Conservation (phyloP, 805 yeast genomes). For the Candida silvatica region DNA sequence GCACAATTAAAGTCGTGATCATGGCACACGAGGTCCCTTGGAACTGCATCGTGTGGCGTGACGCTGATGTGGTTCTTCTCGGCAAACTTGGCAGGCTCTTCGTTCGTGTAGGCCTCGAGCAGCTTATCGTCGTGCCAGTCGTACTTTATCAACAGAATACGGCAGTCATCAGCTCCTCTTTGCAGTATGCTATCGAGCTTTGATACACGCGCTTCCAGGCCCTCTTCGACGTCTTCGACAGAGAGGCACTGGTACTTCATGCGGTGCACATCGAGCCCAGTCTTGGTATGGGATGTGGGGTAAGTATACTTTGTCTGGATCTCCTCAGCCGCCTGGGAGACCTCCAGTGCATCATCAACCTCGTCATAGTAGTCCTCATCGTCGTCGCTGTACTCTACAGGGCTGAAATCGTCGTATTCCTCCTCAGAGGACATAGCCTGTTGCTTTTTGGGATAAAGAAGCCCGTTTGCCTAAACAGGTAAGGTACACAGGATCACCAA, state of each 20-base stretch:
- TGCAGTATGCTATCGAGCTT: conserved; percentile 30
- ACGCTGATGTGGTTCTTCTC: conserved; percentile 21
- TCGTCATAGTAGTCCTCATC: conserved; percentile 18
- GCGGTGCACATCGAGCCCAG: conserved; percentile 18
- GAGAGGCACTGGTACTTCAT: conserved; percentile 19
- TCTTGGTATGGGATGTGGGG: conserved; percentile 11
- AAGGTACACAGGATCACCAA: too few species aligned
- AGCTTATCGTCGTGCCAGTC: conserved; percentile 54
- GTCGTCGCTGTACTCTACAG: conserved; percentile 8
- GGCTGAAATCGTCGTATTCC: neutral
- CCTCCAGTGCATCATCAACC: conserved; percentile 6
- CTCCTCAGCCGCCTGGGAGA: conserved; percentile 12
- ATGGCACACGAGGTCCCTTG: conserved; percentile 3
- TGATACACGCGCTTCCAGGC: conserved; percentile 20
- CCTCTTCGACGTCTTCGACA: conserved; percentile 24
- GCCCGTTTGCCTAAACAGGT: too few species aligned
- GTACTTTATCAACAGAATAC: conserved; percentile 36
- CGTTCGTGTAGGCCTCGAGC: conserved; percentile 42
- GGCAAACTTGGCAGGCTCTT: conserved; percentile 23
- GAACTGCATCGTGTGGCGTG: conserved; percentile 24
- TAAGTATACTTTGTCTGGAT: conserved; percentile 12
- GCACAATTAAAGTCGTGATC: conserved; percentile 36
- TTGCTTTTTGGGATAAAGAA: neutral
- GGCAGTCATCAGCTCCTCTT: conserved; percentile 29
- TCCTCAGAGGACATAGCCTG: neutral